Evolutionary conservation across 257 asterid species (phyloP).

Genomic region (Marsdenia floribunda): DNA sequence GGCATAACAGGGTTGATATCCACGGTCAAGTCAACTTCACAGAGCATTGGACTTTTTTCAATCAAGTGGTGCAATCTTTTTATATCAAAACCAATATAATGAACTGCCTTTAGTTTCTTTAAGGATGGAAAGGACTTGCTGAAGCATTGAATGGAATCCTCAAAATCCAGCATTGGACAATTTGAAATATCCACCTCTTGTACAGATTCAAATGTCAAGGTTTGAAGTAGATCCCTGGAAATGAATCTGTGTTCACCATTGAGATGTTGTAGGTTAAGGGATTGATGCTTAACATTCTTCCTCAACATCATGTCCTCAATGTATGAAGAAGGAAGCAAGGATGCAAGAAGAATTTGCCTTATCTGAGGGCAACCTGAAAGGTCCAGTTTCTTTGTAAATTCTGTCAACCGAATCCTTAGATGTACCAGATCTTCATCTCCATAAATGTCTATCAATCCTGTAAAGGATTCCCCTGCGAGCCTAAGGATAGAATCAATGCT

Average conservation of each 20-base stretch:
- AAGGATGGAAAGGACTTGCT: conserved; percentile 73
- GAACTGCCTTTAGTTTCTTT: conserved; percentile 58
- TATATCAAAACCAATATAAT: conserved; percentile 40
- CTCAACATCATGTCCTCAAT: conserved; percentile 28
- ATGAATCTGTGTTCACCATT: conserved; percentile 19
- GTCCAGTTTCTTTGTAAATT: conserved; percentile 70
- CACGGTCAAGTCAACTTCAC: conserved; percentile 57
- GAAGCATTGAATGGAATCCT: conserved; percentile 46
- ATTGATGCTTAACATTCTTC: conserved; percentile 36
- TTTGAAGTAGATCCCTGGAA: conserved; percentile 28
- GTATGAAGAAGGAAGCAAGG: conserved; percentile 43
- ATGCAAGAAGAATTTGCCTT: conserved; percentile 47
- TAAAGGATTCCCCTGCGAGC: conserved; percentile 32
- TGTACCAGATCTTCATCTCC: conserved; percentile 33
- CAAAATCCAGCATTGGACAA: conserved; percentile 63
- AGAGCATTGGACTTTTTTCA: conserved; percentile 47
- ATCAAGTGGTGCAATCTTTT: conserved; percentile 43
- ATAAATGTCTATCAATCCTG: conserved; percentile 22
- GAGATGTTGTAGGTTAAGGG: conserved; percentile 25
- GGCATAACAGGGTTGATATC: conserved; percentile 64
- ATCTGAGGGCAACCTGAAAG: conserved; percentile 78
- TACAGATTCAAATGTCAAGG: conserved; percentile 56
- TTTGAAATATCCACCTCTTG: conserved; percentile 78
- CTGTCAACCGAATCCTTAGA: conserved; percentile 60
- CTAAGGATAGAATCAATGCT: conserved; percentile 37